Evolutionary conservation across 2,329 filamentous ascomycete genomes (phyloP), one percentile per base, ranked within the genome.

Genomic region (Fusarium siculi): DNA sequence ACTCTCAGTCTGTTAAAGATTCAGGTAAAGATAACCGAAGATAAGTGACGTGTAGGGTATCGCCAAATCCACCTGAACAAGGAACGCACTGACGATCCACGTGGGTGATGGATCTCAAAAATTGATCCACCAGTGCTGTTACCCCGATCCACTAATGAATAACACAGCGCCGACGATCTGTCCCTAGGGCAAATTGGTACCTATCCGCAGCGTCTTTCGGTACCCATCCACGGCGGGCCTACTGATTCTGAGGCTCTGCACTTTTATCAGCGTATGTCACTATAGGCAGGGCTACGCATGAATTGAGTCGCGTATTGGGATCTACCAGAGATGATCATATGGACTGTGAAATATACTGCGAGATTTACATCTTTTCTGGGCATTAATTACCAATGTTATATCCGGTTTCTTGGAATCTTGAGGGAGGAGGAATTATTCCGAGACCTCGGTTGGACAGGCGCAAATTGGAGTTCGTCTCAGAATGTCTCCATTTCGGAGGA

Each of bases 331-430:
- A 10, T 10, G n/a, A 14, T 28, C 14, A 23, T 12, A 12, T 10
- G 2, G 6, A 21, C 3, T 32, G 12, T 25, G 6, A 21, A 4
- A 25, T 10, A 1, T 25, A 16, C 18, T 21, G 12, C n/a, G 18
- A 52, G 0, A 8, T 52, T 19, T 11, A 30, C 23, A 7, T 2
- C 32, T 0, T 19, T 18, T 12, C 19, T 5, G 34, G 11, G 9
- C 9, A 4, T 7, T 11, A 8, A n/a, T 1, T 43, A 9, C 25
- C 7, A 25, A 8, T 5, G 32, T 32, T 37, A 37, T 39, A 15
- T 25, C 40, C 18, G 9, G 11, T 5, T n/a, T 18, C 3, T 56
- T 11, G 4, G 11, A 42, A 9, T 23, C 7, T 4, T 5, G 2
- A 36, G 1, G 9, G 9, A 28, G 25, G 40, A 54, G 39, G 15